Base-by-base conservation (phyloP, 225 moss, liverwort and hornwort species). In the Sphagnum tenellum region DNA sequence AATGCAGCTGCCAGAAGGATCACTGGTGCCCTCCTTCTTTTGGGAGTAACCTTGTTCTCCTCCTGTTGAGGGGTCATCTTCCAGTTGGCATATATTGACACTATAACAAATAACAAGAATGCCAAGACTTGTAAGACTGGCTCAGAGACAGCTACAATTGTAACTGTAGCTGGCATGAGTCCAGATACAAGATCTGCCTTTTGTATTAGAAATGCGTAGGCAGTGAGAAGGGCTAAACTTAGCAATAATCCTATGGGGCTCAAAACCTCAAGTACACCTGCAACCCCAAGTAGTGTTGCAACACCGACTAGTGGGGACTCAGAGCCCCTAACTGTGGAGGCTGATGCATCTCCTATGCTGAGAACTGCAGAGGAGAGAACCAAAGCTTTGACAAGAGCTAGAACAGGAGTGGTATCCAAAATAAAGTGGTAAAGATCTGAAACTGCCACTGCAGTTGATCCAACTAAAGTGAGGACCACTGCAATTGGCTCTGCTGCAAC, bases 331-430 rank as follows among this genome's bases (percentile, higher is more conserved):
- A 72, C 65, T 46, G 57, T 61, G 14, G 65, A 53, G 7, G 76
- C 13, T 2, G 81, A 59, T 49, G 76, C 85, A 46, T 85, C 85
- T 61, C 85, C 81, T 45, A 85, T 67, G 68, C 69, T 76, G 6
- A 85, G 74, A 45, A 85, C 76, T 46, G 78, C 85, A 8, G 81
- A 60, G 60, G 81, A 67, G 47, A 85, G 76, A 45, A 81, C 7
- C 46, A 81, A 69, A 48, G 74, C 48, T 5, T 12, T 65, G 0
- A 72, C n/a, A 56, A 85, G 78, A 12, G 78, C 46, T 13, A 11
- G 61, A 4, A 81, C 70, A n/a, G 81, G 85, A 44, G 78, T 76
- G 47, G 59, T 55, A 57, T 76, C 76, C 2, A 85, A 78, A n/a
- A 85, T 65, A 2, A 85, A 46, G 12, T 58, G 48, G 69, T 85